Base-by-base conservation (phyloP, 2,329 filamentous ascomycete genomes). In the Escovopsis weberi region DNA sequence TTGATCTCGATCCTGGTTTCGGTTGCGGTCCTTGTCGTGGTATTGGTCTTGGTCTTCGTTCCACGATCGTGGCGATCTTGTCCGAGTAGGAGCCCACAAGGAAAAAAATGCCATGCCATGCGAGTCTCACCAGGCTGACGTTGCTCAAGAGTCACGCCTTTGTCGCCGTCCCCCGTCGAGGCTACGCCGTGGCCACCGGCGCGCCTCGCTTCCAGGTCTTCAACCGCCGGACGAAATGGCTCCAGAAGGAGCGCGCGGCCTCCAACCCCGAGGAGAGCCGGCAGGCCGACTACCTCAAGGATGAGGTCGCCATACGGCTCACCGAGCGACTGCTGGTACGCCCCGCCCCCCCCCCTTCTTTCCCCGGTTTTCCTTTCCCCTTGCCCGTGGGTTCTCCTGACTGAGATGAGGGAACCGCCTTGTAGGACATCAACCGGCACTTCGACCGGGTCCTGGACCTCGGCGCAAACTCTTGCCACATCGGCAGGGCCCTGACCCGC, bases 401-500 rank as follows among this genome's bases (percentile, higher is more conserved):
- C 23, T 23, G 23, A 23, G 23, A 23, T 6, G 23, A 23, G 23
- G 23, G 6, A 23, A 23, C 6, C 23, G 3, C 7, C 28, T 4
- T 34, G 6, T 49, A 88, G 84, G 88, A 96, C 58, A 93, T 98
- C 67, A 94, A 94, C 54, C 83, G 91, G 30, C 71, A 78, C 44
- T 95, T 94, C 54, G 76, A 82, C 37, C 73, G 77, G 50, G 86
- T 87, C 23, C 82, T 98, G 47, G 91, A 98, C 61, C 78, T 95
- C 30, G 91, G 91, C 48, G 89, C 91, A 48, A 94, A 96, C 60
- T 85, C 89, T 47, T 95, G 89, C 72, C 94, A 95, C 62, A 79
- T 98, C 47, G 88, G 88, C 18, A 79, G 82, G 48, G 83, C 85
- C 44, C 73, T 96, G 38, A 82, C 81, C 52, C 68, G 78, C 48